Evolutionary conservation across 495 filamentous ascomycete genomes (phyloP), one percentile per base, ranked within the genome.

Genomic region (Bathelium albidoporum): DNA sequence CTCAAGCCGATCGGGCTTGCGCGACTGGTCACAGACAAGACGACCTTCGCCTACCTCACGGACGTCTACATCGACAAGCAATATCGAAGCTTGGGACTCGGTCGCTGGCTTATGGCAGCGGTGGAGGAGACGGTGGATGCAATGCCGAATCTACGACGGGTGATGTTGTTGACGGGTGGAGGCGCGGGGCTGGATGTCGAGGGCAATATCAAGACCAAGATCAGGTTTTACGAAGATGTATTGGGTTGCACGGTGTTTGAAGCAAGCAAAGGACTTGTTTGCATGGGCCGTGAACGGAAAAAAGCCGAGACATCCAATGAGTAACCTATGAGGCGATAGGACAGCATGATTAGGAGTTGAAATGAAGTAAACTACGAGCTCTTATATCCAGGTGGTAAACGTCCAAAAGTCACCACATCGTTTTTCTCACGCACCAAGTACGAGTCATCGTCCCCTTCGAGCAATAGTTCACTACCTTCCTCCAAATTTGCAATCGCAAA

Each of bases 1-100:
- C 32, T 64, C 4, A 58, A 66, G 39, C 76, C 78, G 58, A 77
- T 89, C 41, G 87, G 86, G 7, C 74, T 89, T 22, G 85, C 81
- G 11, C 78, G 87, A 9, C 69, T 88, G 7, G 71, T 89, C 28
- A 90, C 87, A 0, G 87, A 89, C 66, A 71, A 80, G 64, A 77
- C 83, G 12, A 85, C 85, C 0, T 81, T 87, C 64, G 84, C 78
- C n/a, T 89, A 87, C 67, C 74, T 89, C 26, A 87, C 87, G 11
- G 87, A 89, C 62, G 82, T 90, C 26, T 90, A 84, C 64, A 73
- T 89, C 5, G 62, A 83, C 0, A 69, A 75, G 0, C 75, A 80
- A 59, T 76, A 84, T 59, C 82, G 86, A 61, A 78, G 81, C 0
- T 72, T 77, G n/a, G 86, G 87, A 0, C 75, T 90, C 0, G 86